These are phyloP conservation scores for Metroxylon sagu DNA, from an alignment of 176 grass and related monocot species.

Conservation along the genomic window DNA sequence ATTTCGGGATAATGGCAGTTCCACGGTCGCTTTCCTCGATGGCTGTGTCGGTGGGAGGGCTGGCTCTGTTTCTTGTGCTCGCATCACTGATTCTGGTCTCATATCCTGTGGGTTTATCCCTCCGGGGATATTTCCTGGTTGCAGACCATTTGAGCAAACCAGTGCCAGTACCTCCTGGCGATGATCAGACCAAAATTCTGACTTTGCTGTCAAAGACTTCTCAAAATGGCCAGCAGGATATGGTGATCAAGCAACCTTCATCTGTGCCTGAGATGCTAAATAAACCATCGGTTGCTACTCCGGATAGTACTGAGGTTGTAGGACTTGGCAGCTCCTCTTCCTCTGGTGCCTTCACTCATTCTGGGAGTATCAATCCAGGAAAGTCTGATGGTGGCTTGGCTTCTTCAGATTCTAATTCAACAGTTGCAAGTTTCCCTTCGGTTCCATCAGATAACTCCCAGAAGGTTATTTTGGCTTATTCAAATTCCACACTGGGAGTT, in stretches of 20 bases:
- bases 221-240: slow-evolving; percentile 9
- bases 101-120: slow-evolving; percentile 27
- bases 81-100: slow-evolving; percentile 46
- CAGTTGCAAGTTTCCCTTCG: too few species aligned
- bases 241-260: slow-evolving; percentile 5
- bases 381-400: background rate
- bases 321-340: background rate
- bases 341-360: background rate
- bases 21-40: slow-evolving; percentile 39
- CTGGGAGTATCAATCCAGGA: background rate
- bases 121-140: slow-evolving; percentile 31
- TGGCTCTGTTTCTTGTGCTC: slow-evolving; percentile 47
- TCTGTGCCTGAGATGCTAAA: background rate
- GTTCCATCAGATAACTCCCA: too few species aligned
- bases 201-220: background rate
- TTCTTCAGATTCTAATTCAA: too few species aligned
- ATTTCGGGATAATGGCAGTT: slow-evolving; percentile 14
- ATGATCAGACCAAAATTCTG: background rate
- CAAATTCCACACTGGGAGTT: too few species aligned
- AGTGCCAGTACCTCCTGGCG: slow-evolving; percentile 1
- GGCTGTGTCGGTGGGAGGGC: slow-evolving; percentile 28
- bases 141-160: slow-evolving; percentile 12
- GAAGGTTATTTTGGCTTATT: too few species aligned
- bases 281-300: background rate
- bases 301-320: background rate